A percentile compares a stretch with the other conserved stretches of the same genome.
Conservation (phyloP, 1,284 basidiomycete genomes). For the Hypsizygus ulmarius region DNA sequence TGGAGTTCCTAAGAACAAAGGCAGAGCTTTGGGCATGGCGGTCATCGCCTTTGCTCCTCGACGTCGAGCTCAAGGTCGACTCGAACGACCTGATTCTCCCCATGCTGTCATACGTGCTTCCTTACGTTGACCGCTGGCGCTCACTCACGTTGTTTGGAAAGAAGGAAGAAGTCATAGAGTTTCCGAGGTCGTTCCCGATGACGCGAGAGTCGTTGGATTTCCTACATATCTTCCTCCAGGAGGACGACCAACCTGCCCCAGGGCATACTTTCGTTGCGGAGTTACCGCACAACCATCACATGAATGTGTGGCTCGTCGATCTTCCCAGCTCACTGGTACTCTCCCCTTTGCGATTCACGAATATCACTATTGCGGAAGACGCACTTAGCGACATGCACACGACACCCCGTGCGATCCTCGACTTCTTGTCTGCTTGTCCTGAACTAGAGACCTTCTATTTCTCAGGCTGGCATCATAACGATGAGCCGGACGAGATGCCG, state of each 20-base stretch:
- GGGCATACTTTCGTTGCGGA: slow-evolving; percentile 29
- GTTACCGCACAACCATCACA: slow-evolving; percentile 30
- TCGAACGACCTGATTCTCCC: slow-evolving; percentile 54
- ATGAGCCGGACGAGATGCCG: slow-evolving; percentile 25
- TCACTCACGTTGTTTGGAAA: slow-evolving; percentile 42
- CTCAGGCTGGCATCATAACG: slow-evolving; percentile 51
- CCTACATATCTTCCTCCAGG: slow-evolving; percentile 31
- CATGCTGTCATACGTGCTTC: slow-evolving; percentile 59
- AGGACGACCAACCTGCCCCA: slow-evolving; percentile 28
- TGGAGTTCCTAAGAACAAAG: slow-evolving; percentile 41
- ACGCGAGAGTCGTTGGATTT: slow-evolving; percentile 17
- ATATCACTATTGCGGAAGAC: slow-evolving; percentile 53
- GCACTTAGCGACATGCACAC: slow-evolving; percentile 38
- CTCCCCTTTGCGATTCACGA: slow-evolving; percentile 51
- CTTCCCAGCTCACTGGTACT: slow-evolving; percentile 45
- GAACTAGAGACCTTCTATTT: slow-evolving; percentile 55
- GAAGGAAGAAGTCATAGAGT: slow-evolving; percentile 26
- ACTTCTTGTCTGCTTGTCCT: slow-evolving; percentile 58
- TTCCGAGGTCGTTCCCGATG: slow-evolving; percentile 16
- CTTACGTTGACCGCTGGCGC: slow-evolving; percentile 52
- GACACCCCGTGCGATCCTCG: slow-evolving; percentile 47
- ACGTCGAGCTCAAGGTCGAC: slow-evolving; percentile 49
- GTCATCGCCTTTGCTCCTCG: slow-evolving; percentile 51
- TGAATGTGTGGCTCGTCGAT: slow-evolving; percentile 42
- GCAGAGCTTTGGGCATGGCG: slow-evolving; percentile 52